Evolutionary conservation across 2,329 filamentous ascomycete species (phyloP).

Genomic region (Cladosporium phlei): DNA sequence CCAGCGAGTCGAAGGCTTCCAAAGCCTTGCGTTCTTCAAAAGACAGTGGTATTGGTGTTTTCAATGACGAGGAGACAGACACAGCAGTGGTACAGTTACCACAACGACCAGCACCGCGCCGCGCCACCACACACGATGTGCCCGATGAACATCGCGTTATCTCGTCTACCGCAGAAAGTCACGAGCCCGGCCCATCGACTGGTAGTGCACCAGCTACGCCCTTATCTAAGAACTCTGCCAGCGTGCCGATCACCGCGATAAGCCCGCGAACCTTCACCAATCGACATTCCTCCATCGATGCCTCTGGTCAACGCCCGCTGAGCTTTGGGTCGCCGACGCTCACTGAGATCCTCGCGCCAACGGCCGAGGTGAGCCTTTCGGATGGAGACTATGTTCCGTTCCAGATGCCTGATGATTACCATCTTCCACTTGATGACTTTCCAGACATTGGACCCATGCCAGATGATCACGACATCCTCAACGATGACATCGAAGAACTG

Average conservation of each 20-base stretch:
- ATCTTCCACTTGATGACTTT: conserved; percentile 10
- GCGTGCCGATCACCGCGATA: conserved; percentile 13
- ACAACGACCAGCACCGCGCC: conserved; percentile 7
- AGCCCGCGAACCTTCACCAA: conserved; percentile 4
- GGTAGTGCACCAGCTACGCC: conserved; percentile 11
- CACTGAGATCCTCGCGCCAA: conserved; percentile 26
- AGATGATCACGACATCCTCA: not conserved
- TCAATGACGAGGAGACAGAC: not conserved
- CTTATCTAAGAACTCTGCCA: conserved; percentile 9
- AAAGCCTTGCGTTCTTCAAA: not conserved
- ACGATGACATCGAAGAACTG: conserved; percentile 6
- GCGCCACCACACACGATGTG: not conserved
- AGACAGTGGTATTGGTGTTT: conserved; percentile 2
- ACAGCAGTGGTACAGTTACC: not conserved
- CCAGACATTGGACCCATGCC: conserved; percentile 4
- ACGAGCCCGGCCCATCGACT: not conserved
- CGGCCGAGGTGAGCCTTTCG: conserved; percentile 11
- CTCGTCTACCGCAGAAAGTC: conserved; percentile 8
- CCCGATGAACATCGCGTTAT: not conserved
- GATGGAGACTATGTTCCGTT: conserved; percentile 11
- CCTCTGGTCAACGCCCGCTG: not conserved
- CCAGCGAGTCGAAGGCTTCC: not conserved
- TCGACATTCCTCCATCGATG: conserved; percentile 2
- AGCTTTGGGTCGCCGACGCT: conserved; percentile 25
- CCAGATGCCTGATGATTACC: conserved; percentile 12